Evolutionary conservation across 371 early-diverging fungal species (phyloP).

Genomic region (Syncephalastrum racemosum): DNA sequence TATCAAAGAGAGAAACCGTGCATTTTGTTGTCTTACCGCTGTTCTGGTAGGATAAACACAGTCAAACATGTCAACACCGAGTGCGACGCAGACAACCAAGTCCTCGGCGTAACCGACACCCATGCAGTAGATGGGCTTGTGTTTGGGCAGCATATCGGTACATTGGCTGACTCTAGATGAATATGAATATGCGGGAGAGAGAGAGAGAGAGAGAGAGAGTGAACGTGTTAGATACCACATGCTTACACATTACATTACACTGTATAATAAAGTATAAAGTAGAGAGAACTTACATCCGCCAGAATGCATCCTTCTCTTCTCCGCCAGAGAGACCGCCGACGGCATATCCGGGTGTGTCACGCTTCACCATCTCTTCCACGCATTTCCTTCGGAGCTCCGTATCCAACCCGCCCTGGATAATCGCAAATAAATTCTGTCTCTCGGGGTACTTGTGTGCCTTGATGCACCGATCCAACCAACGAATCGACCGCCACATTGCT

Average conservation of each 20-base stretch:
- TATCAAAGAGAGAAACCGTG: neutral
- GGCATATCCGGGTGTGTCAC: slow-evolving; percentile 90
- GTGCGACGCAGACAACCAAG: slow-evolving; percentile 88
- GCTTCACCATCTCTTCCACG: slow-evolving; percentile 85
- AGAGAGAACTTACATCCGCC: slow-evolving; percentile 67
- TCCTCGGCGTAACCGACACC: slow-evolving; percentile 97
- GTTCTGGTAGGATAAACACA: slow-evolving; percentile 98
- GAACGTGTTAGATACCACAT: neutral
- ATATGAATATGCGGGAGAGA: too few relatives aligned
- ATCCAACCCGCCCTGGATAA: slow-evolving; percentile 94
- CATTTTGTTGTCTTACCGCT: slow-evolving; percentile 57
- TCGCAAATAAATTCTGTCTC: slow-evolving; percentile 92
- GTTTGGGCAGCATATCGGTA: slow-evolving; percentile 82
- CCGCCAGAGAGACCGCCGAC: slow-evolving; percentile 97
- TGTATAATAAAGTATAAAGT: neutral
- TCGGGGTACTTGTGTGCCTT: slow-evolving; percentile 73
- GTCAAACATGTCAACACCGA: slow-evolving; percentile 97
- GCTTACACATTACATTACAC: neutral
- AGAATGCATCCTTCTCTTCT: slow-evolving; percentile 92
- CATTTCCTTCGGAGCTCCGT: slow-evolving; percentile 74
- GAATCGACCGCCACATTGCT: slow-evolving; percentile 91
- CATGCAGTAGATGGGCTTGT: slow-evolving; percentile 96
- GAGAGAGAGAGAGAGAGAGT: slow-evolving; percentile 1
- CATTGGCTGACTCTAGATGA: slow-evolving; percentile 69
- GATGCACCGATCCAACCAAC: slow-evolving; percentile 96